Conservation (phyloP, 257 asterid species). For the Solanum paucissectum region DNA sequence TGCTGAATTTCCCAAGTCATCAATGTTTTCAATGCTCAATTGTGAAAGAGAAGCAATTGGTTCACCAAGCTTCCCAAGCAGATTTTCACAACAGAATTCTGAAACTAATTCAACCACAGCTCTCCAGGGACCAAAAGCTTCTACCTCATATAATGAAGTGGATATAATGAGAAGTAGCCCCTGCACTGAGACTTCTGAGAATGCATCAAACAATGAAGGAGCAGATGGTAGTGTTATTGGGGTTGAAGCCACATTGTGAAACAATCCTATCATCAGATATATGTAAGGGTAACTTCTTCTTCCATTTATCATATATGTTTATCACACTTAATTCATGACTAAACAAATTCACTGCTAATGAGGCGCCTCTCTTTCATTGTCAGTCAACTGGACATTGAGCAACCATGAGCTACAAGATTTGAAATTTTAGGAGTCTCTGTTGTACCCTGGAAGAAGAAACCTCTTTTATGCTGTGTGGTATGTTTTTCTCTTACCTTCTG, state of each 20-base stretch:
- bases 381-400: constrained; percentile 20
- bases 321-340: neutral
- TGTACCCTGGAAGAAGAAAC: neutral
- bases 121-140: constrained; percentile 28
- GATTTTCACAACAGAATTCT: constrained; percentile 15
- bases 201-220: constrained; percentile 19
- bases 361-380: constrained; percentile 21
- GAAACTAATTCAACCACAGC: constrained; percentile 23
- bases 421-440: neutral
- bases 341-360: constrained; percentile 21
- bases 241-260: constrained; percentile 21
- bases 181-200: constrained; percentile 22
- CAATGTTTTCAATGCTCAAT: constrained; percentile 31
- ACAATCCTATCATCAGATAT: neutral
- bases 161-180: constrained; percentile 13
- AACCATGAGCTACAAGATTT: neutral
- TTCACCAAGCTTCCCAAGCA: constrained; percentile 15
- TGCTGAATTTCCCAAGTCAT: constrained; percentile 37
- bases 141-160: constrained; percentile 21
- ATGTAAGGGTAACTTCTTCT: constrained; percentile 32
- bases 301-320: neutral
- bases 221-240: constrained; percentile 15
- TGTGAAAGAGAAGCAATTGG: constrained; percentile 24
- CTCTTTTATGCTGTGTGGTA: neutral
- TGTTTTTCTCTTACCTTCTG: neutral